Base-by-base conservation (phyloP, 345 rosid genomes). In the Populus euphratica region DNA sequence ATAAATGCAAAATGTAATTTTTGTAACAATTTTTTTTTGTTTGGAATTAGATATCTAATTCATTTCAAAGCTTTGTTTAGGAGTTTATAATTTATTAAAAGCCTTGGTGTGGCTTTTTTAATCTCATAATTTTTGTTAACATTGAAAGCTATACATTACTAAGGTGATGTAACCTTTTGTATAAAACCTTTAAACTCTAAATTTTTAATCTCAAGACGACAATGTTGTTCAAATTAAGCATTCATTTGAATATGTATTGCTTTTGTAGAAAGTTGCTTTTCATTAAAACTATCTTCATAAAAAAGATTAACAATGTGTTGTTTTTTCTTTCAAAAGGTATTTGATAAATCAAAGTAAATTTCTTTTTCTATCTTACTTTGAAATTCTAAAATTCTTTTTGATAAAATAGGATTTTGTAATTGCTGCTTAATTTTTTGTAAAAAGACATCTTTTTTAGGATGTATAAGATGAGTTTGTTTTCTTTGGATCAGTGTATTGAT, bases 11-110 rank as follows among this genome's bases (percentile, higher is more conserved):
- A 36, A 5, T 36, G 0, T 36, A 36, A 6, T 36, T 5, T 36
- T 36, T 5, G 8, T 0, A 6, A 36, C 7, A 36, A 36, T 6
- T 36, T 1, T 36, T 1, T 36, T 36, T 36, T 6, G 6, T 27
- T 69, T 41, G 29, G 78, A n/a, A 67, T 29, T 5, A 18, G 69
- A 35, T 54, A 52, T 39, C 20, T 56, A 23, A 77, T 77, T 59
- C 43, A 77, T 69, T 25, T 5, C 1, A 54, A 17, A 1, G 20
- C 39, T 6, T 59, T 36, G 9, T 76, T 77, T 7, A 77, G 10
- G 0, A 62, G 69, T 43, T 77, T 70, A 18, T 70, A 77, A 77
- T 69, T 77, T 0, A 77, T 2, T 29, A 62, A 41, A 0, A 70
- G n/a, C 9, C 43, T 39, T 0, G 0, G 0, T 1, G 5, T 43